These are phyloP conservation scores for Colletotrichum abscissum DNA, from an alignment of 2,329 filamentous ascomycete genomes.

Conservation along the genomic window DNA sequence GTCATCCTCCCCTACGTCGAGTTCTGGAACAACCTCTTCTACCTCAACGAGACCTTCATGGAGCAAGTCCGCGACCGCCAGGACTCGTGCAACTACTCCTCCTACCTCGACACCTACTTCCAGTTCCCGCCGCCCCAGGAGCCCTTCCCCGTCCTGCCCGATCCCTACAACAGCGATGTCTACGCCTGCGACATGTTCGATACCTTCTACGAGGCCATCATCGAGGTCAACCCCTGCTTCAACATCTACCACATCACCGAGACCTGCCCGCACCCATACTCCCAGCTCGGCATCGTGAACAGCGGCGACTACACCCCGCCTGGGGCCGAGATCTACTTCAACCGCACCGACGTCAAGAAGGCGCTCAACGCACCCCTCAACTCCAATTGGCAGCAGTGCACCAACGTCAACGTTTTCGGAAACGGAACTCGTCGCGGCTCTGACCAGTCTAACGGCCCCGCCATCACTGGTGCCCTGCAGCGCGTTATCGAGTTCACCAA, in stretches of 20 bases:
- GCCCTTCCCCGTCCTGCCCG: slow-evolving; percentile 62
- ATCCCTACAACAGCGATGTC: slow-evolving; percentile 49
- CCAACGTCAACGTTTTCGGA: slow-evolving; percentile 40
- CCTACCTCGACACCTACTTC: slow-evolving; percentile 70
- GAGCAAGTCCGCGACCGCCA: slow-evolving; percentile 63
- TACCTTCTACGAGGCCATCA: slow-evolving; percentile 65
- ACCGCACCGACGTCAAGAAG: slow-evolving; percentile 75
- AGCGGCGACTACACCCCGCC: slow-evolving; percentile 71
- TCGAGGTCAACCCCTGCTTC: slow-evolving; percentile 79
- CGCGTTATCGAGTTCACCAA: slow-evolving; percentile 46
- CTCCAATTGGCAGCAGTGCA: slow-evolving; percentile 42
- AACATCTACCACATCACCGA: slow-evolving; percentile 81
- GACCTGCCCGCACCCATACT: slow-evolving; percentile 77
- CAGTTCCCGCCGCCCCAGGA: slow-evolving; percentile 74
- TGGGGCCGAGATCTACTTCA: slow-evolving; percentile 75
- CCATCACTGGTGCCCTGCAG: slow-evolving; percentile 33
- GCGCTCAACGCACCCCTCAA: slow-evolving; percentile 72
- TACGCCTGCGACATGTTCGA: slow-evolving; percentile 66
- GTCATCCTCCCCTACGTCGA: slow-evolving; percentile 70
- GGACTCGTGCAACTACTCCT: slow-evolving; percentile 71
- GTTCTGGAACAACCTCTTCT: slow-evolving; percentile 69
- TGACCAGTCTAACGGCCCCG: slow-evolving; percentile 30
- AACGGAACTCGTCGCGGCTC: slow-evolving; percentile 24
- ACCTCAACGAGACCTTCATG: slow-evolving; percentile 70
- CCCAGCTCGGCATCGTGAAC: slow-evolving; percentile 77